Evolutionary conservation across 176 grass and related monocot genomes (phyloP).

Genomic region (Oropetium thomaeum): DNA sequence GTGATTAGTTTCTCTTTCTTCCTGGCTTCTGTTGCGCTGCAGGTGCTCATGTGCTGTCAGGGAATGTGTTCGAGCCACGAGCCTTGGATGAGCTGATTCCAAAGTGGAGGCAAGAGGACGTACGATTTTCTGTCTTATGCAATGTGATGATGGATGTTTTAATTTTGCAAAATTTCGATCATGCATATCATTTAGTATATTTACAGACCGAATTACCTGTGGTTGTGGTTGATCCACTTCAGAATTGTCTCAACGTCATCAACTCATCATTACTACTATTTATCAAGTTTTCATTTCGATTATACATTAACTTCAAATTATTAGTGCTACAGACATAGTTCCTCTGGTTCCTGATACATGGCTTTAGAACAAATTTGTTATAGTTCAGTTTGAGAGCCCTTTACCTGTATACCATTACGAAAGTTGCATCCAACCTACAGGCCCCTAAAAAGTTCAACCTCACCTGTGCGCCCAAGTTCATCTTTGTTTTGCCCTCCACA

Average conservation of each 20-base stretch:
- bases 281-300: background rate
- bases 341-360: too few species aligned
- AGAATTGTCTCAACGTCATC: background rate
- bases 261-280: background rate
- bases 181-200: background rate
- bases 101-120: conserved; percentile 74
- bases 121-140: conserved; percentile 38
- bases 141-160: background rate
- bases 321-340: background rate
- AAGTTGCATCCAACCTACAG: too few species aligned
- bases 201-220: background rate
- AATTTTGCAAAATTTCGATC: background rate
- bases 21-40: background rate
- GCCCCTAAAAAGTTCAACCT: too few species aligned
- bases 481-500: too few species aligned
- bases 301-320: background rate
- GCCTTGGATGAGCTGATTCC: conserved; percentile 90
- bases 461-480: too few species aligned
- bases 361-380: too few species aligned
- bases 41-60: conserved; percentile 90
- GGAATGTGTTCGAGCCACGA: conserved; percentile 90
- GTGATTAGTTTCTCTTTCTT: background rate
- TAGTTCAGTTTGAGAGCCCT: too few species aligned
- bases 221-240: conserved; percentile 7
- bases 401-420: too few species aligned